Evolutionary conservation across 1,284 basidiomycete species (phyloP), one percentile per base, ranked within the genome.

Genomic region (Earliella scabrosa): DNA sequence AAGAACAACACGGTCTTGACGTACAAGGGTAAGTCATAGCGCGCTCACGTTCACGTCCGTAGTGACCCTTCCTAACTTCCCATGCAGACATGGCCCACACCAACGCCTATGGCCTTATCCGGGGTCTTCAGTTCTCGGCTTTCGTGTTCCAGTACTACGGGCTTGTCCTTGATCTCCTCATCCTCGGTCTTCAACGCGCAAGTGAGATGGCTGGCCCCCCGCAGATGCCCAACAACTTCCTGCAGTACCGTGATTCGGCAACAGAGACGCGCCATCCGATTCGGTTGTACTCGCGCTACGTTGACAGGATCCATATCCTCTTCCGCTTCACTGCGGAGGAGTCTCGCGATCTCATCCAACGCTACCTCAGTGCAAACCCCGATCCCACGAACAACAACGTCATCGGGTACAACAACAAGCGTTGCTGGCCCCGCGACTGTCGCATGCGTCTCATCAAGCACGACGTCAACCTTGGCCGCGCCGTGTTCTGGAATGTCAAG

Each of bases 401-500:
- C 62, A 97, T 98, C 63, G 97, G 97, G 2, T 99, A 98, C 77
- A 98, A 98, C 80, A 98, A 98, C 79, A 97, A 97, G 74, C 91
- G 95, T 54, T 99, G 97, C 79, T 98, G 97, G 97, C 97, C 97
- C 23, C 85, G 96, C 61, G 97, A 99, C 73, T 98, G 96, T 72
- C 90, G 97, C 57, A 99, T 99, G 97, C 84, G 97, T 32, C 83
- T 99, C 54, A 97, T 98, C 82, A 99, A 99, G 78, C 97, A 99
- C 75, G 97, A 99, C 70, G 97, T 99, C 75, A 99, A 99, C 73
- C 81, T 99, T 31, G 97, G 97, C 29, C 87, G 97, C 63, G 97
- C 97, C 6, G 97, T 98, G 11, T 98, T 98, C 77, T 99, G 97
- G 97, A 98, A 98, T 66, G 94, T 99, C 73, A 98, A 98, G 80